Base-by-base conservation (phyloP, 192 early-diverging fungal species). In the Podila epigama region DNA sequence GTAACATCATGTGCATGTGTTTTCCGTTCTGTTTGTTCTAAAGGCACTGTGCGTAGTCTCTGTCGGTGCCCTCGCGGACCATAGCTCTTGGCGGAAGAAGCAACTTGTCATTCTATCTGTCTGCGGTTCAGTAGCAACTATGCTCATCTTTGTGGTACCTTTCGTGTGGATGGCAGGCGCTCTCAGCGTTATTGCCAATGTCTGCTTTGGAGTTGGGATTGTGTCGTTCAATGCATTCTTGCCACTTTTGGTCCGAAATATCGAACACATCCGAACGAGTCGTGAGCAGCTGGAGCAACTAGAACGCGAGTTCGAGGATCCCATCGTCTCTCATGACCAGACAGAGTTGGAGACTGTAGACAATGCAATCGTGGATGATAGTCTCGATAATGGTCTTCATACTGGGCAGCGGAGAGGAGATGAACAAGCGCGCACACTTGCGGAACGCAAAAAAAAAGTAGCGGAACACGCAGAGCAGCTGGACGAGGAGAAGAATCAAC, bases 191-290 rank as follows among this genome's bases (percentile, higher is more conserved):
- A 65, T 82, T 11, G 79, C 70, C 12, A 84, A 81, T 37, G 77
- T 87, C 9, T 71, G 67, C 33, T 87, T 83, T 71, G 86, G 86
- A 0, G 80, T 75, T 12, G 56, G 78, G 12, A 61, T 82, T 6
- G 86, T 87, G 9, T 87, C 82, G 48, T 85, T 84, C 59, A 84
- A 87, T 33, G 82, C 80, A 11, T 87, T 82, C 57, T 60, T 87
- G 52, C 86, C 84, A 13, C 66, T 86, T 4, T 59, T 84, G 42
- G 78, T 80, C 29, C 57, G 80, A 33, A 82, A 80, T 59, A 41
- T 79, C 25, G 63, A 63, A 13, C 63, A 68, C 16, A 37, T 79
- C 9, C 63, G 70, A 15, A 34, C 7, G 16, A 63, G 55, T 25
- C 39, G 58, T 9, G 35, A 77, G 20, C 52, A 68, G 15, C 48